A percentile compares a stretch with the other conserved stretches of the same genome.
These are phyloP conservation scores for Mollisiaceae sp. DNA, from an alignment of 2,329 filamentous ascomycete genomes.

Conservation along the genomic window DNA sequence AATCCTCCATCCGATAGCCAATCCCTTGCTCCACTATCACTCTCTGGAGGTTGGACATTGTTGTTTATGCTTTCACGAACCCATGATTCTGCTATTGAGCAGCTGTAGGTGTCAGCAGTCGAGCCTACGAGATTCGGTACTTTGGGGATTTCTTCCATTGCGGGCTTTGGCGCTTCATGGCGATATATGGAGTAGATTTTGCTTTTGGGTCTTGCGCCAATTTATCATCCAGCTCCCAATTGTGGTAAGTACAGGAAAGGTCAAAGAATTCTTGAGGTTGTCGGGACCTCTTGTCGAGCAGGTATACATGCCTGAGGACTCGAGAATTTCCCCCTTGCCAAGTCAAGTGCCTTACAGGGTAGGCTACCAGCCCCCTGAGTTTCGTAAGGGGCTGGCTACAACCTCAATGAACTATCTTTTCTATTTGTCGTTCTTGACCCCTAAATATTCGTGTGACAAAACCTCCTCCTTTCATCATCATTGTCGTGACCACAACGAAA, in stretches of 20 bases:
- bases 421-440: too few relatives aligned
- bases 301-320: too few relatives aligned
- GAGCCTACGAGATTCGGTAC: conserved; percentile 38
- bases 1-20: conserved; percentile 22
- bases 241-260: too few relatives aligned
- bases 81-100: conserved; percentile 38
- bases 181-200: background rate
- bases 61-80: conserved; percentile 31
- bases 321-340: too few relatives aligned
- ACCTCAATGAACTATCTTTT: too few relatives aligned
- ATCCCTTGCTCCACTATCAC: conserved; percentile 2
- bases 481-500: background rate
- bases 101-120: conserved; percentile 38
- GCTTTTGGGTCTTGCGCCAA: too few relatives aligned
- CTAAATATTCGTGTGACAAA: background rate
- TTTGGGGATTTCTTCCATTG: conserved; percentile 30
- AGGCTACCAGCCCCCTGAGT: too few relatives aligned
- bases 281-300: too few relatives aligned
- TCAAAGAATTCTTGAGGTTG: too few relatives aligned
- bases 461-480: background rate
- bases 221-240: too few relatives aligned
- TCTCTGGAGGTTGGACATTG: conserved; percentile 9
- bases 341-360: too few relatives aligned
- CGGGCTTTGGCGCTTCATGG: conserved; percentile 21
- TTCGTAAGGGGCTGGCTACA: too few relatives aligned